Conservation (phyloP, 148 eudicot species). For the Diospyros kaki region DNA sequence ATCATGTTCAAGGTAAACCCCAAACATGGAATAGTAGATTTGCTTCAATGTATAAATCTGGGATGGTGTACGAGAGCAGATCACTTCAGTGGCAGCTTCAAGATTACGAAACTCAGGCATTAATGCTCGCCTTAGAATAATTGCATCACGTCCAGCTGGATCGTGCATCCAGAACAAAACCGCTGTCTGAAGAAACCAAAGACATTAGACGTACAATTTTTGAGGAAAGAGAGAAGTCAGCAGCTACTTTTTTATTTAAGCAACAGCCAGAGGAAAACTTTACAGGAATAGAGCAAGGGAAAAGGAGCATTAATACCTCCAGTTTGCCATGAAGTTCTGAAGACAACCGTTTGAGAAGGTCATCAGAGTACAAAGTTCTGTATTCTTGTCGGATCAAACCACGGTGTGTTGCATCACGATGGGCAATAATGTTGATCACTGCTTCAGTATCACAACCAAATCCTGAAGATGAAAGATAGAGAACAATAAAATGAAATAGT, state of each 20-base stretch:
- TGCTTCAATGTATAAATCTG: slow-evolving; percentile 67
- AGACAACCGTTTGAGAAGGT: slow-evolving; percentile 49
- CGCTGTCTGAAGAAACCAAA: slow-evolving; percentile 41
- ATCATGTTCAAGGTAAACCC: slow-evolving; percentile 61
- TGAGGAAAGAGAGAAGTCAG: neutral
- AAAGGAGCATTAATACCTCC: slow-evolving; percentile 36
- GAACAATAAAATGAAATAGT: neutral
- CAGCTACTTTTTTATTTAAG: neutral
- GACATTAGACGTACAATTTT: neutral
- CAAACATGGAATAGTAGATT: slow-evolving; percentile 46
- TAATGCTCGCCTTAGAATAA: slow-evolving; percentile 46
- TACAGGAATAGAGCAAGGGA: neutral
- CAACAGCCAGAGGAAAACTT: neutral
- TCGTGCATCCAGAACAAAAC: slow-evolving; percentile 70
- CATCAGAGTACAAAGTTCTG: slow-evolving; percentile 52
- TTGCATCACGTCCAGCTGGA: slow-evolving; percentile 77
- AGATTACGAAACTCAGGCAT: slow-evolving; percentile 31
- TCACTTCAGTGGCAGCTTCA: slow-evolving; percentile 62
- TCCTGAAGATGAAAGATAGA: slow-evolving; percentile 29
- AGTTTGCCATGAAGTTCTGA: slow-evolving; percentile 66
- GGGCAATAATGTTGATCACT: slow-evolving; percentile 68
- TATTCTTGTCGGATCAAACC: slow-evolving; percentile 58
- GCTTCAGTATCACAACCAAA: slow-evolving; percentile 70
- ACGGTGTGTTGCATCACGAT: slow-evolving; percentile 78
- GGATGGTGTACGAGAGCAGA: slow-evolving; percentile 76